Evolutionary conservation across 257 asterid species (phyloP).

Genomic region (Ilex asprella): DNA sequence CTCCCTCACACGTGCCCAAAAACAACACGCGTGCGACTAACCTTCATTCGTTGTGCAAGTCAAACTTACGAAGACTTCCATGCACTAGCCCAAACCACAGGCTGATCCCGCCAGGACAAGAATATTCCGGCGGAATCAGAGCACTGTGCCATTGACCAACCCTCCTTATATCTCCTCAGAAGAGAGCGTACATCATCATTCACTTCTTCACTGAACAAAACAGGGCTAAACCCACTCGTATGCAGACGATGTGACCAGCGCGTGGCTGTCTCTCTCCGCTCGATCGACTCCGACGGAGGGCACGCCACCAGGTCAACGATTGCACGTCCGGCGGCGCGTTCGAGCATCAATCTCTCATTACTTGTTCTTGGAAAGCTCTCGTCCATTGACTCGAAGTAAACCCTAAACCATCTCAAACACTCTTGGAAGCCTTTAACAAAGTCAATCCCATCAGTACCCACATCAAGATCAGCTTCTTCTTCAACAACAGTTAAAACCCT

Average conservation of each 20-base stretch:
- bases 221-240: constrained; percentile 50
- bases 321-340: constrained; percentile 81
- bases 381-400: constrained; percentile 82
- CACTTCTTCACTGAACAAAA: constrained; percentile 67
- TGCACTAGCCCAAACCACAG: constrained; percentile 99
- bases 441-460: constrained; percentile 52
- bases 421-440: constrained; percentile 71
- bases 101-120: constrained; percentile 91
- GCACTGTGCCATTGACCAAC: constrained; percentile 81
- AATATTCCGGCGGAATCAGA: constrained; percentile 79
- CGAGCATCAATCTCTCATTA: constrained; percentile 87
- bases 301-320: constrained; percentile 81
- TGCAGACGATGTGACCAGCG: constrained; percentile 76
- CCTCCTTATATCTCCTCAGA: constrained; percentile 85
- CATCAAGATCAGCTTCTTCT: constrained; percentile 87
- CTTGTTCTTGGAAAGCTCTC: constrained; percentile 65
- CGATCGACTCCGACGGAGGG: constrained; percentile 54
- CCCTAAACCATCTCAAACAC: constrained; percentile 86
- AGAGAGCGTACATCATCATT: constrained; percentile 87
- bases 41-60: no score
- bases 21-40: no score
- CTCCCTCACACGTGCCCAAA: no score
- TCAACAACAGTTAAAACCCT: constrained; percentile 65
- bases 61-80: constrained; percentile 58
- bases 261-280: constrained; percentile 77